Evolutionary conservation across 495 filamentous ascomycete genomes (phyloP), one percentile per base, ranked within the genome.

Genomic region (Hyphodiscus hymeniophilus): DNA sequence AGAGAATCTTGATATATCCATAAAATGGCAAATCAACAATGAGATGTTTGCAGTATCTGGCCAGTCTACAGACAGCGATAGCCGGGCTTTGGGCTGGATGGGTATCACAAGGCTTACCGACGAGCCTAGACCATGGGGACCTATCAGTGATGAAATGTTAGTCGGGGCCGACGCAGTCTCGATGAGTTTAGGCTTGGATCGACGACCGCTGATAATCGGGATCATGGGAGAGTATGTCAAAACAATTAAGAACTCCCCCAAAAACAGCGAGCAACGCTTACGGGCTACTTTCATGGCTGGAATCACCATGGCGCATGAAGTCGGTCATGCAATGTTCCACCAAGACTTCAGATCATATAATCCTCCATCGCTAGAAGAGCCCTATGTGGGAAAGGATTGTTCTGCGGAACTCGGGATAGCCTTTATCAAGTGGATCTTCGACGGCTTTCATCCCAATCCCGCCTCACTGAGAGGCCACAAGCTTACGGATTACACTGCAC

Each of bases 231-330:
- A 58, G 38, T 57, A 57, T 47, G 16, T 57, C 3, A 20, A 47
- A 7, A 42, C 55, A 12, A 33, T 54, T 4, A 42, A 21, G 31
- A 20, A 30, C 10, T 44, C 30, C 13, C 3, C 30, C 3, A 8
- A 11, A 12, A 15, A 38, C 0, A 48, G 38, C 41, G 55, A 54
- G 40, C 17, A 35, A 8, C 38, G 39, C 45, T 38, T 51, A 23
- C 30, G 45, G 24, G 39, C 41, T 7, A 28, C 15, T 16, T 56
- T 49, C 41, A 44, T 49, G 39, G 48, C 39, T n/a, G 47, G 34
- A 18, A 40, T 45, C 4, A 56, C 53, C 12, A 52, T 55, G 28
- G 42, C 44, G 7, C 52, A 55, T 32, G 52, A 55, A 35, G 21
- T 55, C 17, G 47, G 47, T 7, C 47, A 55, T 44, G 43, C 23